Conservation (phyloP, 441 rosid species). For the Geranium incanum region DNA sequence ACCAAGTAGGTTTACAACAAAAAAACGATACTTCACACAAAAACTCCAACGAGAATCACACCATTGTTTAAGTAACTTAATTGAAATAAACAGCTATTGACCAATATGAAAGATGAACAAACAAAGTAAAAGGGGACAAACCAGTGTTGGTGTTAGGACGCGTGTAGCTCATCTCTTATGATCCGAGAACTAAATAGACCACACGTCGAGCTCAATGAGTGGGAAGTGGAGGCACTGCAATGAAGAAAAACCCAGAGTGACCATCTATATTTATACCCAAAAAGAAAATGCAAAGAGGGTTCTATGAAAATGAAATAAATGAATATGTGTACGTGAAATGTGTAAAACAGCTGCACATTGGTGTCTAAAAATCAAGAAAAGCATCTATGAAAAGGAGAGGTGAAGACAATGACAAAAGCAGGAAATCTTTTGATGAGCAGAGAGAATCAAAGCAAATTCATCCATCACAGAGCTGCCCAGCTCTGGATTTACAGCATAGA, state of each 20-base stretch:
- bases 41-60: not conserved
- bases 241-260: conserved; percentile 39
- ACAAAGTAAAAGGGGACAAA: conserved; percentile 31
- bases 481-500: conserved; percentile 18
- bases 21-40: not conserved
- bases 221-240: conserved; percentile 23
- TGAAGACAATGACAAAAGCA: conserved; percentile 42
- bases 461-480: conserved; percentile 24
- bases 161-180: conserved; percentile 58
- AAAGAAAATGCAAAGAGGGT: conserved; percentile 11
- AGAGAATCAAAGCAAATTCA: conserved; percentile 47
- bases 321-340: conserved; percentile 21
- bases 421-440: conserved; percentile 39
- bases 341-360: conserved; percentile 33
- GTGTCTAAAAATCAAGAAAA: not conserved
- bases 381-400: conserved; percentile 45
- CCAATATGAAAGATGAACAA: not conserved
- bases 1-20: not conserved
- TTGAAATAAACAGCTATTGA: no score
- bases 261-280: conserved; percentile 41
- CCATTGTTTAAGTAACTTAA: no score
- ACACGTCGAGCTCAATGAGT: no score
- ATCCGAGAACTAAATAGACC: conserved; percentile 1
- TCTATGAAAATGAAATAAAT: conserved; percentile 32
- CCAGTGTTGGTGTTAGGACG: conserved; percentile 57